These are phyloP conservation scores for Actinomucor elegans DNA, from an alignment of 371 early-diverging fungal genomes.

Conservation along the genomic window DNA sequence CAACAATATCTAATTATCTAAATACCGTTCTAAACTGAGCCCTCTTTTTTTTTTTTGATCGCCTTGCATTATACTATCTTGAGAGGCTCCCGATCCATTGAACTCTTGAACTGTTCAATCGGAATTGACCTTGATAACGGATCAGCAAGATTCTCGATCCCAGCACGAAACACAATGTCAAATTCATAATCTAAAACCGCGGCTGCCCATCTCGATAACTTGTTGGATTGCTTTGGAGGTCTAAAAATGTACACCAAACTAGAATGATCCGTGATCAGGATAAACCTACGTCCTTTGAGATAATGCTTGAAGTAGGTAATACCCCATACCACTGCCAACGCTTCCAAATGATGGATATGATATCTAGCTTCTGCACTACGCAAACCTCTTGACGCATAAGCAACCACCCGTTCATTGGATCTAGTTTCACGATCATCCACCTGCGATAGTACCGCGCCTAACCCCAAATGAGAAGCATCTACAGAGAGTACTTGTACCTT, in stretches of 20 bases:
- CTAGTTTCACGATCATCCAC: conserved; percentile 15
- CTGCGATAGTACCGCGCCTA: conserved; percentile 38
- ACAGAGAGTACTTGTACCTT: conserved; percentile 28
- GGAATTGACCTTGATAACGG: too few relatives aligned
- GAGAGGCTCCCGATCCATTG: too few relatives aligned
- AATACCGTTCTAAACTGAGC: too few relatives aligned
- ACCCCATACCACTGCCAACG: conserved; percentile 35
- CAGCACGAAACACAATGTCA: too few relatives aligned
- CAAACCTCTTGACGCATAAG: conserved; percentile 22
- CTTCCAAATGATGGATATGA: not conserved
- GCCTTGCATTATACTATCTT: too few relatives aligned
- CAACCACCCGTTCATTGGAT: conserved; percentile 18
- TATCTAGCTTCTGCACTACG: conserved; percentile 13
- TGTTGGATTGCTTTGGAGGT: conserved; percentile 2
- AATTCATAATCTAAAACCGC: conserved; percentile 17
- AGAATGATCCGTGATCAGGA: conserved; percentile 32
- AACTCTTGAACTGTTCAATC: too few relatives aligned
- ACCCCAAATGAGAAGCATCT: conserved; percentile 32
- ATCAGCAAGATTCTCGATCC: too few relatives aligned
- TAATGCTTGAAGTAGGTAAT: conserved; percentile 30
- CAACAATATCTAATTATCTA: too few relatives aligned
- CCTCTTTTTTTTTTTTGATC: too few relatives aligned
- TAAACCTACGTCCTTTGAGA: conserved; percentile 23
- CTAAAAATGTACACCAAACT: conserved; percentile 15
- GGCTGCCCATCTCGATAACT: conserved; percentile 27